Conservation (phyloP, 306 rosid species). For the Mimosa pudica region DNA sequence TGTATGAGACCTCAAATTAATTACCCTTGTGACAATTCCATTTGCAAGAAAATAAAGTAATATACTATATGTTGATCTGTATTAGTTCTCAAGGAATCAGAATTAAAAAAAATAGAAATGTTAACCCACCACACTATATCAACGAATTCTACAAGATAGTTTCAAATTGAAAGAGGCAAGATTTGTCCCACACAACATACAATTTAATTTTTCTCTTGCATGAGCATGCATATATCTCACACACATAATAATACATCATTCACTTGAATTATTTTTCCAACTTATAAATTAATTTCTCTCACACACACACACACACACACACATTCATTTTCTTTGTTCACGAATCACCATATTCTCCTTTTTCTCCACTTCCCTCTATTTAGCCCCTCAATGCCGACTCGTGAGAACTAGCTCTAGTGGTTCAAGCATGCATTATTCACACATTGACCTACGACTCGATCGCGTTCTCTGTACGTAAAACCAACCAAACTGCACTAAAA, state of each 20-base stretch:
- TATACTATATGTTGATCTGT: neutral
- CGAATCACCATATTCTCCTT: neutral
- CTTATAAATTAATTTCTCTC: too few relatives aligned
- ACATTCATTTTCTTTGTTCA: neutral
- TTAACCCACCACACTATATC: neutral
- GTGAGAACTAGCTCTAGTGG: neutral
- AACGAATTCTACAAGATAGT: neutral
- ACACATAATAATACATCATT: neutral
- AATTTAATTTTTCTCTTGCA: neutral
- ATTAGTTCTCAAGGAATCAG: neutral
- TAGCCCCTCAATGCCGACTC: neutral
- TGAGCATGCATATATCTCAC: neutral
- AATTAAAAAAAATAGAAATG: neutral
- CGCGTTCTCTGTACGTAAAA: too few relatives aligned
- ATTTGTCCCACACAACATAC: too few relatives aligned
- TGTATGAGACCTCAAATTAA: too few relatives aligned
- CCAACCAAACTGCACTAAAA: too few relatives aligned
- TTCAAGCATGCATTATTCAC: too few relatives aligned
- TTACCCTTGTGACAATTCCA: neutral
- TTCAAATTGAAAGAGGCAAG: neutral
- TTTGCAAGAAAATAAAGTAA: neutral
- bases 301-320: too few relatives aligned
- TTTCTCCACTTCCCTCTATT: neutral
- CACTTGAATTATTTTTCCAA: neutral
- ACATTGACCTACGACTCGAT: too few relatives aligned